phyloP scores from a whole-genome alignment of 176 grass and related monocot species.

The Stipa capillata region DNA sequence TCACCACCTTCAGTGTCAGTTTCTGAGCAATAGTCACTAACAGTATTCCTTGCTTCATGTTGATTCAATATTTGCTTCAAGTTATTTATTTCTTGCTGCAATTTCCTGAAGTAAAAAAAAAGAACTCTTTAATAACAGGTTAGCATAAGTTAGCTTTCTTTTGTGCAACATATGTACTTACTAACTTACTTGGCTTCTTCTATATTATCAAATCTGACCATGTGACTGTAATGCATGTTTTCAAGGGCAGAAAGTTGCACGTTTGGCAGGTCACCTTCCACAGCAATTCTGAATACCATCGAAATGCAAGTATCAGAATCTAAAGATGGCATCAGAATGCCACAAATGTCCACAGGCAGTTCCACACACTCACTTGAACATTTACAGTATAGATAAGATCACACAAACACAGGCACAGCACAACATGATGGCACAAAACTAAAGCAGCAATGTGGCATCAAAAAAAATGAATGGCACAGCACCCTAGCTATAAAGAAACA shows the following conservation, averaged over 20 bases:
- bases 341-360: not conserved
- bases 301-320: conserved; percentile 28
- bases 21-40: conserved; percentile 80
- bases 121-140: not conserved
- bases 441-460: not conserved
- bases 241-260: conserved; percentile 74
- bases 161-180: not conserved
- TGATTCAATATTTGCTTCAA: conserved; percentile 59
- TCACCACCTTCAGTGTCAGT: conserved; percentile 66
- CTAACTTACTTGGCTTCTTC: conserved; percentile 71
- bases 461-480: not conserved
- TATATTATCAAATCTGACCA: conserved; percentile 81
- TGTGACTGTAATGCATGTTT: conserved; percentile 93
- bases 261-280: conserved; percentile 53
- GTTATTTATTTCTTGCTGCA: conserved; percentile 55
- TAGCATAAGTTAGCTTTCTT: not conserved
- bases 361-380: not conserved
- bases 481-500: not conserved
- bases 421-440: not conserved
- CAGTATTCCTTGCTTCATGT: conserved; percentile 26
- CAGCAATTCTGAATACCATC: conserved; percentile 68
- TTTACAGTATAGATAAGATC: conserved; percentile 1
- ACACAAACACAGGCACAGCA: not conserved
- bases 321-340: not conserved
- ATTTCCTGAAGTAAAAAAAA: conserved; percentile 42